Base-by-base conservation (phyloP, 495 filamentous ascomycete species). In the Penicillium pulvis region DNA sequence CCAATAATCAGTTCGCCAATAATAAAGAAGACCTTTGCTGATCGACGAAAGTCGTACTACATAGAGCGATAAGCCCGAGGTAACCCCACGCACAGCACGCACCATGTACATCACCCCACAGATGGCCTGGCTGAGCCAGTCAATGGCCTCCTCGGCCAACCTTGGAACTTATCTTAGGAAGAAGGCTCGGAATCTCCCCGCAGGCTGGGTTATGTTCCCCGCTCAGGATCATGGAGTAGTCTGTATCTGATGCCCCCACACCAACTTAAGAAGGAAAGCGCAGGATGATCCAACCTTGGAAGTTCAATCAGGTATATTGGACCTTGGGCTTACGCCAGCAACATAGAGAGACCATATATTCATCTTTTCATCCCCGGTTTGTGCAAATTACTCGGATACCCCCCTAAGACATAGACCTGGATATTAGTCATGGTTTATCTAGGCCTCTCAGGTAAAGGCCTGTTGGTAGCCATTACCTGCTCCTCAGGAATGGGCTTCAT, bases 401-500 rank as follows among this genome's bases (percentile, higher is more conserved):
- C 6, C 28, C 28, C 28, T 28, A 28, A 28, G 28, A 28, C 28
- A 28, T 3, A 28, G 6, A 28, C 28, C 28, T 5, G 28, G 0
- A 4, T 6, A 47, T 26, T 45, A 46, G 46, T 6, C 16, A 63
- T 63, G 60, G 50, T 44, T 6, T 59, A 59, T 31, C 35, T 59
- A 4, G 46, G 60, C 5, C 56, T 63, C 8, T 36, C 45, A 17
- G 60, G 60, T 1, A 53, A 42, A 43, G 45, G 56, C 9, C 60
- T 63, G 16, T 41, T 63, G 14, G 16, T 56, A n/a, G 60, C 30
- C 16, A 59, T 63, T 23, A 53, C 60, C 51, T 54, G 36, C 35
- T 63, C 60, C 2, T 30, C 60, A 6, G 60, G 60, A 12, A 59
- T 63, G 60, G 60, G 56, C 23, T 63, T 63, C 42, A 51, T 63